These are phyloP conservation scores for Ceratobasidium sp. DNA, from an alignment of 1,284 basidiomycete genomes.

Conservation along the genomic window DNA sequence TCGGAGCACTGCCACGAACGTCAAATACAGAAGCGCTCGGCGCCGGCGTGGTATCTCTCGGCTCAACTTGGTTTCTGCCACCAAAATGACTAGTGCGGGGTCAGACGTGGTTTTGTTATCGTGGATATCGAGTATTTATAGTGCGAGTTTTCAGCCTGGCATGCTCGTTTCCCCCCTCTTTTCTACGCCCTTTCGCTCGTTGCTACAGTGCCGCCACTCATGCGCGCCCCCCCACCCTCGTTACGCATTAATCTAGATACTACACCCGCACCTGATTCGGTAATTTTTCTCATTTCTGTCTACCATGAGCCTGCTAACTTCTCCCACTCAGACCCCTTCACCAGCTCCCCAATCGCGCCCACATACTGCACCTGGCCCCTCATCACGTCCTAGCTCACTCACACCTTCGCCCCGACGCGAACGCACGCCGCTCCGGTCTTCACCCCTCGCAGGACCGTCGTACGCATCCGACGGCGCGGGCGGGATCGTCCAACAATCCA, in stretches of 20 bases:
- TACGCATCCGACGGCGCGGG: constrained; percentile 27
- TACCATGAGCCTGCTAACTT: neutral
- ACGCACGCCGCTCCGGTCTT: constrained; percentile 28
- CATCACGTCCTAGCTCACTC: neutral
- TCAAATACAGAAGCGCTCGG: neutral
- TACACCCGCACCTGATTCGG: neutral
- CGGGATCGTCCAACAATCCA: constrained; percentile 15
- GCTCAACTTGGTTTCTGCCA: neutral
- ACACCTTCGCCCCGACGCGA: constrained; percentile 18
- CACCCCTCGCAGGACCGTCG: constrained; percentile 32
- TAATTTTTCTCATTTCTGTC: neutral
- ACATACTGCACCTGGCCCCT: neutral
- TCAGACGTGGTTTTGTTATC: neutral
- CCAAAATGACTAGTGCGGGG: neutral
- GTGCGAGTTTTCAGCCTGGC: neutral
- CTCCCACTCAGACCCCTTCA: neutral
- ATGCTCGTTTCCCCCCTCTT: neutral
- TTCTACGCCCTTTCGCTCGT: neutral
- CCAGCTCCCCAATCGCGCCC: too few relatives aligned
- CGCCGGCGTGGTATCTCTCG: neutral
- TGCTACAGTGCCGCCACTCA: neutral
- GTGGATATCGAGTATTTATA: neutral
- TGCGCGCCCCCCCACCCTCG: neutral
- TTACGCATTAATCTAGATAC: neutral
- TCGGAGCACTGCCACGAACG: too few relatives aligned